Percentiles rank a stretch among this genome's conserved stretches.
These are phyloP conservation scores for Fusarium buxicola DNA, from an alignment of 2,329 filamentous ascomycete species.

Conservation along the genomic window DNA sequence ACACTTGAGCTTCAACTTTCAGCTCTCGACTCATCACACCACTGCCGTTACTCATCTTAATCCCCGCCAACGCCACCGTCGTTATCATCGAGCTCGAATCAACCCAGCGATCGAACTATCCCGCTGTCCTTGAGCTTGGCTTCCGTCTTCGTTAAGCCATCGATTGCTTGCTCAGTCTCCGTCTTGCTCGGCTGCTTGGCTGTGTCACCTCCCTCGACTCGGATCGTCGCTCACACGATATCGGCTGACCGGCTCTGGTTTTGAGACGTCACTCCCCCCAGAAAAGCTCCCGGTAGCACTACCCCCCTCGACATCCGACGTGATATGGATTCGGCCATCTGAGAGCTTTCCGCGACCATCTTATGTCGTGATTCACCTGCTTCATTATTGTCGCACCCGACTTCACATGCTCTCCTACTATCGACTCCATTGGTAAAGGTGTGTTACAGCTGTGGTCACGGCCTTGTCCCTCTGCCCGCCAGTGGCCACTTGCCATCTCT, in stretches of 20 bases:
- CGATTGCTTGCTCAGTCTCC: conserved; percentile 9
- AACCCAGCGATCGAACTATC: conserved; percentile 7
- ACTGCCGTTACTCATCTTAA: conserved; percentile 11
- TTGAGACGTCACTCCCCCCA: conserved; percentile 27
- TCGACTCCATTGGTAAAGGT: conserved; percentile 39
- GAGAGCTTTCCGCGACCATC: conserved; percentile 32
- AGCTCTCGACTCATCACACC: conserved; percentile 18
- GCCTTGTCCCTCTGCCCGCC: background rate
- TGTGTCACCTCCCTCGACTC: conserved; percentile 40
- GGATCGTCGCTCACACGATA: conserved; percentile 31
- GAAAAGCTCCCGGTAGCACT: conserved; percentile 29
- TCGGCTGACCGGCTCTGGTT: conserved; percentile 23
- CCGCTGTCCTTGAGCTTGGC: background rate
- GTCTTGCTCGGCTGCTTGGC: conserved; percentile 20
- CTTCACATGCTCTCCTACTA: conserved; percentile 28
- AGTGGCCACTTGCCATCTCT: background rate
- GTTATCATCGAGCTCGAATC: conserved; percentile 16
- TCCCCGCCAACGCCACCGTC: conserved; percentile 4
- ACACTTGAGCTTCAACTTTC: conserved; percentile 16
- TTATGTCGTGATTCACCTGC: conserved; percentile 42
- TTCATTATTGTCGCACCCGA: conserved; percentile 38
- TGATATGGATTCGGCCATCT: conserved; percentile 44
- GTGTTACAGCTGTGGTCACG: conserved; percentile 18
- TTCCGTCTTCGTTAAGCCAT: conserved; percentile 6
- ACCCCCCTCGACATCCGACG: conserved; percentile 20